Percentiles rank a stretch among this genome's conserved stretches.
Evolutionary conservation across 2,329 filamentous ascomycete species (phyloP).

Genomic region (Annulohypoxylon truncatum): DNA sequence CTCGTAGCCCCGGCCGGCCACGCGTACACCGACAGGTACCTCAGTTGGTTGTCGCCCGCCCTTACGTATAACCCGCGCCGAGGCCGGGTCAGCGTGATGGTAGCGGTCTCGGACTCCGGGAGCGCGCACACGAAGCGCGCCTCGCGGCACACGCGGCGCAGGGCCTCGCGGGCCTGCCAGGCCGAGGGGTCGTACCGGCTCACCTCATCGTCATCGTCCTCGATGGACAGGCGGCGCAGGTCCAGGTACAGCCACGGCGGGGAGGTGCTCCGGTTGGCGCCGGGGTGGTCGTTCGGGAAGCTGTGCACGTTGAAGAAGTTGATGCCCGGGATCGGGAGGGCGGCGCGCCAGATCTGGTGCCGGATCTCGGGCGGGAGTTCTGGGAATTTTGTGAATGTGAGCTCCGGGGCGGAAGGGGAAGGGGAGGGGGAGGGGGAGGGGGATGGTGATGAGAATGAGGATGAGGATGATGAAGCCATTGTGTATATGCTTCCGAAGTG

Average conservation of each 20-base stretch:
- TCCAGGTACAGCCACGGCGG: constrained; percentile 49
- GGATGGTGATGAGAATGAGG: constrained; percentile 18
- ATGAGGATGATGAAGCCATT: constrained; percentile 4
- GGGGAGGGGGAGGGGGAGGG: constrained; percentile 21
- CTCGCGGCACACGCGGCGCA: constrained; percentile 47
- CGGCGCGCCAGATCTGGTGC: constrained; percentile 45
- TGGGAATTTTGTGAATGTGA: constrained; percentile 42
- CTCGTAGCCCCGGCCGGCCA: background rate
- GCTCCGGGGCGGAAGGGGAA: background rate
- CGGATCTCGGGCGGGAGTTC: constrained; percentile 48
- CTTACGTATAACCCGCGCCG: constrained; percentile 46
- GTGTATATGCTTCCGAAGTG: background rate
- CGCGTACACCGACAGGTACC: constrained; percentile 33
- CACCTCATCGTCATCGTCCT: constrained; percentile 45
- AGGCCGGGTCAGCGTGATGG: constrained; percentile 46
- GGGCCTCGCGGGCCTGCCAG: constrained; percentile 45
- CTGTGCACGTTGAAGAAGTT: constrained; percentile 53
- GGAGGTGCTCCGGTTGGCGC: constrained; percentile 46
- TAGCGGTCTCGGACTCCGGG: constrained; percentile 33
- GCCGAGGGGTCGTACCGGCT: constrained; percentile 48
- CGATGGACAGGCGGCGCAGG: constrained; percentile 46
- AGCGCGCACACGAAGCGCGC: constrained; percentile 44
- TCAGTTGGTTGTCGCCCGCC: constrained; percentile 46
- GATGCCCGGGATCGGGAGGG: constrained; percentile 45
- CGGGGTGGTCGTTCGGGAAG: constrained; percentile 49